phyloP scores from a whole-genome alignment of 2,329 filamentous ascomycete species.

The Aspergillus fischeri region DNA sequence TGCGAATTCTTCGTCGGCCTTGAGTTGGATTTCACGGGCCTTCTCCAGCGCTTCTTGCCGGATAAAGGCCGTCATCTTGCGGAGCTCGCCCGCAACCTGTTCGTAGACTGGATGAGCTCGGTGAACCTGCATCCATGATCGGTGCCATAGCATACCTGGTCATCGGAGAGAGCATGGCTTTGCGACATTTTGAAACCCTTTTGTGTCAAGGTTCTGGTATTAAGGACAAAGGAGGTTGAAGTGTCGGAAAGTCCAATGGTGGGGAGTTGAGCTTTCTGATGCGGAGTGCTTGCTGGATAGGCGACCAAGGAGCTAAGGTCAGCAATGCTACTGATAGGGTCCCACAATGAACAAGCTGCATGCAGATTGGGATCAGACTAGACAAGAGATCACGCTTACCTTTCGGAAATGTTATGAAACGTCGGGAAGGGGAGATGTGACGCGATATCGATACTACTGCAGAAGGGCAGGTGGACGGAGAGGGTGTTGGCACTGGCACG shows the following conservation, averaged over 20 bases:
- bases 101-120: conserved; percentile 12
- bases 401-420: neutral
- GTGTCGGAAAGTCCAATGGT: conserved; percentile 11
- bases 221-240: conserved; percentile 12
- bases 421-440: neutral
- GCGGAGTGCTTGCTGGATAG: conserved; percentile 13
- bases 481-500: conserved; percentile 1
- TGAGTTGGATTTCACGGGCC: conserved; percentile 93
- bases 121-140: conserved; percentile 7
- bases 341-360: neutral
- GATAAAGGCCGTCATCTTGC: conserved; percentile 99
- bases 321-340: conserved; percentile 8
- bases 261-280: conserved; percentile 15
- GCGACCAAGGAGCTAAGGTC: conserved; percentile 10
- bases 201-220: conserved; percentile 8
- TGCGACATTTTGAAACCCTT: conserved; percentile 73
- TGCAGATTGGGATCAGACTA: neutral
- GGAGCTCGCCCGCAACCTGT: conserved; percentile 94
- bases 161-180: conserved; percentile 91
- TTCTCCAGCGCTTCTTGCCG: conserved; percentile 97
- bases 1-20: conserved; percentile 97
- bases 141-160: conserved; percentile 65
- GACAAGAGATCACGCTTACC: neutral
- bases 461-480: neutral
- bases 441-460: neutral